Evolutionary conservation across 2,329 filamentous ascomycete species (phyloP).

Genomic region (Xylaria hypoxylon): DNA sequence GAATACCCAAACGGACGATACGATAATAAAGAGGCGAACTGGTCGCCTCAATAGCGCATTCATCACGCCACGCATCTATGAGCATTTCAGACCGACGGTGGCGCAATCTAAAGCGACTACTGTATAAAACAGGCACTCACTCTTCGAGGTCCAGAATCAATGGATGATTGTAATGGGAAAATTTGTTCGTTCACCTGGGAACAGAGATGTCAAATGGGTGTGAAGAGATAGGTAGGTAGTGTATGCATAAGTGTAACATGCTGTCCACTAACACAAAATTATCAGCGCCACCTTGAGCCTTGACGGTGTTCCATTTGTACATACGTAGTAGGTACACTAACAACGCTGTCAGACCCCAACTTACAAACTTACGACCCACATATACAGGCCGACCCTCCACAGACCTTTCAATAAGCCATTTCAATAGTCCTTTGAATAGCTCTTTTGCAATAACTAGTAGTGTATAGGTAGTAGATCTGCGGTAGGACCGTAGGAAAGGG

Average conservation of each 20-base stretch:
- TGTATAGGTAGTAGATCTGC: no score
- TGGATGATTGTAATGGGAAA: not conserved
- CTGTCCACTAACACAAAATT: not conserved
- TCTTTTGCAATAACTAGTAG: no score
- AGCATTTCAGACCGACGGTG: conserved; percentile 4
- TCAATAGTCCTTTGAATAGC: no score
- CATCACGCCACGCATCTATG: conserved; percentile 11
- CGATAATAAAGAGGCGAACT: conserved; percentile 15
- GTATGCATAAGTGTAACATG: no score
- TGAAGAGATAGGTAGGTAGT: no score
- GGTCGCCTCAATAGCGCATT: conserved; percentile 16
- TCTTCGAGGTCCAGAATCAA: conserved; percentile 1
- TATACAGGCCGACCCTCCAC: no score
- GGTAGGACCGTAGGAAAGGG: no score
- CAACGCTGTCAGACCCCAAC: no score
- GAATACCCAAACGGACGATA: conserved; percentile 16
- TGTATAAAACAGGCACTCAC: not conserved
- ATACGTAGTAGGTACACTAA: no score
- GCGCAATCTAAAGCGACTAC: conserved; percentile 4
- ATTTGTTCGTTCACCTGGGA: not conserved
- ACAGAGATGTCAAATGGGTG: not conserved
- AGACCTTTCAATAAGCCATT: no score
- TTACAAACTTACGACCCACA: no score
- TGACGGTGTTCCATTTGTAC: no score
- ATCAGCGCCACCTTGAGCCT: not conserved